A percentile compares a stretch with the other conserved stretches of the same genome.
Conservation (phyloP, 352 stramenopile species). For the Globisporangium okanoganense region DNA sequence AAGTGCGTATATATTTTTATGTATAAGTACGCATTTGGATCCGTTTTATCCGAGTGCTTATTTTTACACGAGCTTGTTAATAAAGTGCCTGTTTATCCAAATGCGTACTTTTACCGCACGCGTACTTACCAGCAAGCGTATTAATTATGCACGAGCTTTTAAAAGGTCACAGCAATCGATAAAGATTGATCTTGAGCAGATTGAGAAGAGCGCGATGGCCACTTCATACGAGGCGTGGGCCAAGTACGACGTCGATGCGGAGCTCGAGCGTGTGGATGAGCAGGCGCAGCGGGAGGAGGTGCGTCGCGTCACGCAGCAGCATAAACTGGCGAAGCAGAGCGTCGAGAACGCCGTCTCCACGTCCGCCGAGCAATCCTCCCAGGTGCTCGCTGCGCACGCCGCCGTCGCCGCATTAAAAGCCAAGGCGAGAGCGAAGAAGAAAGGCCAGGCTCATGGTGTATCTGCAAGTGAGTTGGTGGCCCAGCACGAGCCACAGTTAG, state of each 20-base stretch:
- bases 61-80: too few relatives aligned
- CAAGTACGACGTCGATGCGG: conserved; percentile 64
- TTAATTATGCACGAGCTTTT: too few relatives aligned
- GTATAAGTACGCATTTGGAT: too few relatives aligned
- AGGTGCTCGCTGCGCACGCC: conserved; percentile 58
- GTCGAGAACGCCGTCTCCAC: conserved; percentile 43
- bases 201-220: too few relatives aligned
- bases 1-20: too few relatives aligned
- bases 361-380: conserved; percentile 45
- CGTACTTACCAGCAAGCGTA: too few relatives aligned
- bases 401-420: conserved; percentile 64
- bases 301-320: conserved; percentile 28
- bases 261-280: conserved; percentile 52
- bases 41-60: too few relatives aligned
- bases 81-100: too few relatives aligned
- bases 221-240: conserved; percentile 57
- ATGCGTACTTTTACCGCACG: too few relatives aligned
- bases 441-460: neutral
- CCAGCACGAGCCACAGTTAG: neutral
- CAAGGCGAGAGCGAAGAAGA: conserved; percentile 21
- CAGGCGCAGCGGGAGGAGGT: conserved; percentile 27
- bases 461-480: neutral
- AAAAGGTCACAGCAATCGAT: too few relatives aligned
- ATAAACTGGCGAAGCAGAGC: conserved; percentile 38
- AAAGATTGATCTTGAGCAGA: too few relatives aligned